Evolutionary conservation across 2,329 filamentous ascomycete species (phyloP).

Genomic region (Fusarium pseudocircinatum): DNA sequence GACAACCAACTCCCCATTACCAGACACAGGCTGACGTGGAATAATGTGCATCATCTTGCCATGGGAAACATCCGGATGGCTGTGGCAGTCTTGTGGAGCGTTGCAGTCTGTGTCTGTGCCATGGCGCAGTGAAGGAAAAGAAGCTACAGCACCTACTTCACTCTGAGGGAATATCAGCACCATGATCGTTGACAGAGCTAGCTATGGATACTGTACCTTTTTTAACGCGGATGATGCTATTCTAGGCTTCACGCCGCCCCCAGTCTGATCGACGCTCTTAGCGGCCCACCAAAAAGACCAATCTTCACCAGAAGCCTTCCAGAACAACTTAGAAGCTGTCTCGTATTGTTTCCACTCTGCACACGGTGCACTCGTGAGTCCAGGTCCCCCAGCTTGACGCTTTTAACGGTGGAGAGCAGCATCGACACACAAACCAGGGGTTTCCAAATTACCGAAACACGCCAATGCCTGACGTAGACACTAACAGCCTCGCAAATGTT

Average conservation of each 20-base stretch:
- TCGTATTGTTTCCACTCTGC: conserved; percentile 21
- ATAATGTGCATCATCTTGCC: conserved; percentile 16
- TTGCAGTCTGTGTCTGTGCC: conserved; percentile 21
- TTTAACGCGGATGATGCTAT: conserved; percentile 1
- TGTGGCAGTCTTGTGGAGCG: conserved; percentile 4
- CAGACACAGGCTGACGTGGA: conserved; percentile 6
- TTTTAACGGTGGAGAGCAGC: conserved; percentile 15
- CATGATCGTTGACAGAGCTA: conserved; percentile 2
- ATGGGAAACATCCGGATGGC: conserved; percentile 14
- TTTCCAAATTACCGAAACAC: conserved; percentile 12
- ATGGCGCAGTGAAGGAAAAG: conserved; percentile 26
- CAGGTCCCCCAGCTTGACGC: neutral
- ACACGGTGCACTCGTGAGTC: conserved; percentile 1
- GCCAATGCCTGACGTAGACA: conserved; percentile 10
- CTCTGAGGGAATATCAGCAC: conserved; percentile 12
- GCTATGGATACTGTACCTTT: neutral
- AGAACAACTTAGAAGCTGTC: conserved; percentile 34
- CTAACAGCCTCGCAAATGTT: conserved; percentile 4
- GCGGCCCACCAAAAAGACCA: conserved; percentile 18
- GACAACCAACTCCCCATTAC: neutral
- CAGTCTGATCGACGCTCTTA: conserved; percentile 11
- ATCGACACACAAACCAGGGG: conserved; percentile 7
- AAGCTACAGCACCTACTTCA: neutral
- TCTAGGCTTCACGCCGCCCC: conserved; percentile 14
- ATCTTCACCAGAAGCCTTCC: conserved; percentile 38